phyloP scores from a whole-genome alignment of 129 eudicot species.

The Saussurea involucrata region DNA sequence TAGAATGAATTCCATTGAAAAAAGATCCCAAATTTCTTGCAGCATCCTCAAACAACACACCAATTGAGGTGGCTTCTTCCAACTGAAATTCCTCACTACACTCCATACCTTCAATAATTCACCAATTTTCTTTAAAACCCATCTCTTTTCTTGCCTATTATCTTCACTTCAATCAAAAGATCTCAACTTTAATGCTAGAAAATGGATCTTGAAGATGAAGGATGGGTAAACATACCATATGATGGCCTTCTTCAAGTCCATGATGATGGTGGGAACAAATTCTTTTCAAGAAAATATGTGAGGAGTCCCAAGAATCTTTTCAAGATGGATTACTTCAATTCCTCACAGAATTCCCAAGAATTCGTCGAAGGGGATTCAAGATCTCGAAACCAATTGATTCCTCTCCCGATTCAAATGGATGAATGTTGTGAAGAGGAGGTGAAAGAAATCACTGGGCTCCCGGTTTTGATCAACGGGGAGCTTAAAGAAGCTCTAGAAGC shows the following conservation, averaged over 20 bases:
- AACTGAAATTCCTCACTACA: constrained; percentile 53
- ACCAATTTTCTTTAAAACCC: constrained; percentile 22
- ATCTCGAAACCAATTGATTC: constrained; percentile 34
- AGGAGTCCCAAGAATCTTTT: constrained; percentile 34
- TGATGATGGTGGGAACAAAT: constrained; percentile 52
- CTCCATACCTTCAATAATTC: constrained; percentile 42
- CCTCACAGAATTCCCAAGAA: constrained; percentile 44
- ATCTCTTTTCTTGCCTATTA: constrained; percentile 11
- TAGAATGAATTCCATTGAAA: constrained; percentile 27
- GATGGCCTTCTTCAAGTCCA: constrained; percentile 70
- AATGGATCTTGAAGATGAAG: constrained; percentile 74
- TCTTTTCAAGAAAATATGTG: constrained; percentile 45
- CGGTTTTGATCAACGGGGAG: constrained; percentile 25
- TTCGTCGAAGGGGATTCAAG: constrained; percentile 38
- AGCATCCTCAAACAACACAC: constrained; percentile 17
- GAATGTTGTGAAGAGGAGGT: constrained; percentile 28
- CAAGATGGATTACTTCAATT: constrained; percentile 48
- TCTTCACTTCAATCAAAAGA: constrained; percentile 27
- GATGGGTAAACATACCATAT: constrained; percentile 73
- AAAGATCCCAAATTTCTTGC: constrained; percentile 29
- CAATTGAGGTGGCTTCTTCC: constrained; percentile 32
- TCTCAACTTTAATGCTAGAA: constrained; percentile 8
- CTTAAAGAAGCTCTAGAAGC: constrained; percentile 23
- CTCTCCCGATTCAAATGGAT: constrained; percentile 47
- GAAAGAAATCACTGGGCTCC: constrained; percentile 27